These are phyloP conservation scores for Emydomyces testavorans DNA, from an alignment of 2,329 filamentous ascomycete genomes.

Conservation along the genomic window DNA sequence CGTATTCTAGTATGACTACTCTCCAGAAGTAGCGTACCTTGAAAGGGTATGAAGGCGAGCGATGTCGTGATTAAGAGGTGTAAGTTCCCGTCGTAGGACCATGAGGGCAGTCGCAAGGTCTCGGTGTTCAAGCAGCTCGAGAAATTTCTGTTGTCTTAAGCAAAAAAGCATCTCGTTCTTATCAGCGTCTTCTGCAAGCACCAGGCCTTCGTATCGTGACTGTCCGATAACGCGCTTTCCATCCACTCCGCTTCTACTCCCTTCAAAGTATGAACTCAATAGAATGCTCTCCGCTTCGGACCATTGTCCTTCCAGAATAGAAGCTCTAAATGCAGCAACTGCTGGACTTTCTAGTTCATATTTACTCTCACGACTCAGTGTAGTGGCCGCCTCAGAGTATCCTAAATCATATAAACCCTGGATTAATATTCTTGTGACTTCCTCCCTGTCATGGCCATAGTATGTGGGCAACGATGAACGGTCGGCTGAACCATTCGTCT, in stretches of 20 bases:
- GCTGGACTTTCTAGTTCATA: conserved; percentile 75
- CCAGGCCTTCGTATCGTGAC: conserved; percentile 46
- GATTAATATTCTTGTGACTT: conserved; percentile 84
- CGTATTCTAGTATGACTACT: not conserved
- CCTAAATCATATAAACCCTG: conserved; percentile 84
- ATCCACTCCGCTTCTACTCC: conserved; percentile 33
- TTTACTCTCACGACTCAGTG: conserved; percentile 68
- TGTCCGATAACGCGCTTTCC: conserved; percentile 8
- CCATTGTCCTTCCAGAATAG: conserved; percentile 74
- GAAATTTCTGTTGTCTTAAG: conserved; percentile 85
- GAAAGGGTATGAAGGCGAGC: conserved; percentile 70
- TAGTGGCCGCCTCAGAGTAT: conserved; percentile 64
- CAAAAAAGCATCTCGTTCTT: conserved; percentile 72
- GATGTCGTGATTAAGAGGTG: conserved; percentile 70
- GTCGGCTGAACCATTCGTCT: conserved; percentile 30
- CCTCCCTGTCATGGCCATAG: conserved; percentile 78
- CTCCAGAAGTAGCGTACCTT: conserved; percentile 37
- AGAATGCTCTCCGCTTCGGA: conserved; percentile 70
- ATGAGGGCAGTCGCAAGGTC: conserved; percentile 62
- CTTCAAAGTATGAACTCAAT: conserved; percentile 41
- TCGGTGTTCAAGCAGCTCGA: conserved; percentile 71
- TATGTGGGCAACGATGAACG: conserved; percentile 42
- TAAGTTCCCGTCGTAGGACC: conserved; percentile 79
- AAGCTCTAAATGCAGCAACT: conserved; percentile 72
- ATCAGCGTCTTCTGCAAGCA: conserved; percentile 64